Evolutionary conservation across 2,329 filamentous ascomycete genomes (phyloP).

Genomic region (Beauveria bassiana): DNA sequence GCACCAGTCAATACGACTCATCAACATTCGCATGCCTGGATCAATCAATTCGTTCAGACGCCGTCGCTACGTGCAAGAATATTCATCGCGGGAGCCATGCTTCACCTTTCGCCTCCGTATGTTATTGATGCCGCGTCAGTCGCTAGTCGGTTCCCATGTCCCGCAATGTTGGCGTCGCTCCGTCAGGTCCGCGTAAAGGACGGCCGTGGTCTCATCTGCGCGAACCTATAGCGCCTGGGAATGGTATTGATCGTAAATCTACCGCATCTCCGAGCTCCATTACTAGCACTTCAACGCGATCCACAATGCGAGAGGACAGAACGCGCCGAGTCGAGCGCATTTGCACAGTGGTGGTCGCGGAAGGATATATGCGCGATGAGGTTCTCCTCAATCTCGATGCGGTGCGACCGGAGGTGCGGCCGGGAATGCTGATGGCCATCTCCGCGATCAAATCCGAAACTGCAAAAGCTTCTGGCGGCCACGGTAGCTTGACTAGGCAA

Average conservation of each 20-base stretch:
- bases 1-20: conserved; percentile 13
- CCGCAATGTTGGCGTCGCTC: conserved; percentile 31
- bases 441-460: conserved; percentile 49
- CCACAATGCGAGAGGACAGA: conserved; percentile 33
- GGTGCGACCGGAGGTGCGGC: conserved; percentile 54
- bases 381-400: conserved; percentile 70
- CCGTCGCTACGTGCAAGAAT: not conserved
- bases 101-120: conserved; percentile 10
- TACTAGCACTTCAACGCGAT: conserved; percentile 42
- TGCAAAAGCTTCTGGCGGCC: conserved; percentile 26
- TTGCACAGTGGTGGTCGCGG: conserved; percentile 56
- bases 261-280: conserved; percentile 36
- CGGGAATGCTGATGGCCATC: conserved; percentile 67
- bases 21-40: conserved; percentile 8
- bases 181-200: conserved; percentile 37
- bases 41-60: not conserved
- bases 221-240: conserved; percentile 37
- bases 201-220: conserved; percentile 47
- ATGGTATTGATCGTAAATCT: conserved; percentile 29
- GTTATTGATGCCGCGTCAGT: conserved; percentile 14
- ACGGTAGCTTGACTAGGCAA: conserved; percentile 26
- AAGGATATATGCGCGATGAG: conserved; percentile 69
- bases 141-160: conserved; percentile 25
- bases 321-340: conserved; percentile 33
- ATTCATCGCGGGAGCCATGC: conserved; percentile 4